Evolutionary conservation across 2,329 filamentous ascomycete species (phyloP).

Genomic region (Neopestalotiopsis clavispora): DNA sequence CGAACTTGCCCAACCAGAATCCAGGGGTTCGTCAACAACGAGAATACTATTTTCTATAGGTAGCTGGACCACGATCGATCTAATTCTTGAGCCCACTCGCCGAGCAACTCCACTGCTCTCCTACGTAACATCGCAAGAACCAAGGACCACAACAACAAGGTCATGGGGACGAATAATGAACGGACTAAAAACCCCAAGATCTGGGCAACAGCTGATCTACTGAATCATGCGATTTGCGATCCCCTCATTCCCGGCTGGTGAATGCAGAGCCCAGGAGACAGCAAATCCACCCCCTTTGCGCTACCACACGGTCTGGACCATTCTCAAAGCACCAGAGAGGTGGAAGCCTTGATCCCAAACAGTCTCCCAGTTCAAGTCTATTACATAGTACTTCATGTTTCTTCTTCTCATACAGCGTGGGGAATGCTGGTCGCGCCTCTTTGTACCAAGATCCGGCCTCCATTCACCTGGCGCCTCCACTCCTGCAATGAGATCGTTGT

Average conservation of each 20-base stretch:
- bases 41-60: neutral
- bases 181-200: neutral
- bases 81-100: neutral
- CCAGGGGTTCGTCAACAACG: neutral
- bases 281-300: neutral
- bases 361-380: neutral
- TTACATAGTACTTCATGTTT: too few species aligned
- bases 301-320: neutral
- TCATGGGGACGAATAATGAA: neutral
- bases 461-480: too few species aligned
- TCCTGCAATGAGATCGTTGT: too few species aligned
- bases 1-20: neutral
- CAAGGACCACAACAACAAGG: neutral
- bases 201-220: neutral
- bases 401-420: too few species aligned
- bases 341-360: neutral
- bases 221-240: constrained; percentile 22
- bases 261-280: neutral
- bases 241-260: constrained; percentile 34
- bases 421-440: too few species aligned
- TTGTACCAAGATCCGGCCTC: too few species aligned
- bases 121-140: neutral
- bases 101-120: neutral
- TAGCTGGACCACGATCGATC: neutral
- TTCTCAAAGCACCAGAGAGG: neutral